Conservation (phyloP, 2,329 filamentous ascomycete species). For the Myriangium duriaei region DNA sequence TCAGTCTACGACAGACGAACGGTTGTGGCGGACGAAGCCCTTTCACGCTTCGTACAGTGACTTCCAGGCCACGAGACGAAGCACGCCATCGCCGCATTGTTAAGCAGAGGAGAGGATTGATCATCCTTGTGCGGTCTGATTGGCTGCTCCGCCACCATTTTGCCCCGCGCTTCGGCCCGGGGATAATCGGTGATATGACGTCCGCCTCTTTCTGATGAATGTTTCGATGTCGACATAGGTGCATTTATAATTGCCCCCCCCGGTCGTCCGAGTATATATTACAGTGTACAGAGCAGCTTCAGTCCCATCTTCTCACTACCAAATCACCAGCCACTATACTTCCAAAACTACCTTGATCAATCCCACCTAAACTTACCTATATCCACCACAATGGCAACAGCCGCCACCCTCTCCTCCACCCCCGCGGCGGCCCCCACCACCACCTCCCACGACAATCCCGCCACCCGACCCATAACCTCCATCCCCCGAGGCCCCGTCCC, state of each 20-base stretch:
- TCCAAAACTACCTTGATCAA: background rate
- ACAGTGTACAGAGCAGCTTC: background rate
- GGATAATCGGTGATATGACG: background rate
- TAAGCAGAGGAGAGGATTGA: too few relatives aligned
- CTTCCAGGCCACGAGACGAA: too few relatives aligned
- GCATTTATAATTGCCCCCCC: background rate
- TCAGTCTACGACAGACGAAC: too few relatives aligned
- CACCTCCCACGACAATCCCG: constrained; percentile 13
- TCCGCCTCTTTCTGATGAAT: background rate
- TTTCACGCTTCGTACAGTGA: too few relatives aligned
- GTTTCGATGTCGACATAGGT: background rate
- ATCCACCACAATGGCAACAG: constrained; percentile 31
- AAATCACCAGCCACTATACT: background rate
- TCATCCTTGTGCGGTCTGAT: too few relatives aligned
- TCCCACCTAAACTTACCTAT: background rate
- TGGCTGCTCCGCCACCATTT: too few relatives aligned
- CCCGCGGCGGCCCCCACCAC: constrained; percentile 14
- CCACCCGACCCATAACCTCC: constrained; percentile 15
- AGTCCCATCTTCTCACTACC: constrained; percentile 8
- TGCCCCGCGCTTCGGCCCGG: too few relatives aligned
- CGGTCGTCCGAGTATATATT: background rate
- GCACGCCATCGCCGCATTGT: too few relatives aligned
- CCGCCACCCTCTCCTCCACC: constrained; percentile 22
- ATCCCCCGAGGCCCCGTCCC: constrained; percentile 49
- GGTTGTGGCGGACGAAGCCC: too few relatives aligned